Percentiles rank a stretch among this genome's conserved stretches.
Conservation (phyloP, 2,329 filamentous ascomycete species). For the Pleoardoris graminearum region DNA sequence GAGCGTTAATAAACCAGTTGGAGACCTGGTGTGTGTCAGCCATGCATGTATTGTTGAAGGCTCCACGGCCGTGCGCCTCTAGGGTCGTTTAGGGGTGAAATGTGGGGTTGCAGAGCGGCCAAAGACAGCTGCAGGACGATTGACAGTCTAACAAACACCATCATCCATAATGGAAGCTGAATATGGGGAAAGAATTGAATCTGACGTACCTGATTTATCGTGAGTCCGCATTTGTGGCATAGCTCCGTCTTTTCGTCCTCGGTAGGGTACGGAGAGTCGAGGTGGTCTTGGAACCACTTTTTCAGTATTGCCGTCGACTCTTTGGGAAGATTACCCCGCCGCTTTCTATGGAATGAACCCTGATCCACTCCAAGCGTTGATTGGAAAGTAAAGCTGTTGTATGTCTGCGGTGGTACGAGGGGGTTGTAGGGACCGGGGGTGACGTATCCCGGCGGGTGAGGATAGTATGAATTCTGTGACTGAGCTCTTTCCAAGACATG, state of each 20-base stretch:
- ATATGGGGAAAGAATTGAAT: conserved; percentile 40
- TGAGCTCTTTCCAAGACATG: conserved; percentile 24
- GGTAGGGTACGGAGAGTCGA: conserved; percentile 75
- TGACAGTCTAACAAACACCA: conserved; percentile 46
- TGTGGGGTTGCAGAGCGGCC: neutral
- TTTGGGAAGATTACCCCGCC: conserved; percentile 87
- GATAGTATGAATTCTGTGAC: conserved; percentile 23
- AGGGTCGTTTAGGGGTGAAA: neutral
- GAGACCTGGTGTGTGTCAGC: conserved; percentile 56
- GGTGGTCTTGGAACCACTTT: conserved; percentile 66
- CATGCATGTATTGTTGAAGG: neutral
- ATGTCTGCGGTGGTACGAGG: conserved; percentile 9
- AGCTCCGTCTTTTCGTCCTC: conserved; percentile 86
- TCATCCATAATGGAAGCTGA: conserved; percentile 28
- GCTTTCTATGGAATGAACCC: conserved; percentile 51
- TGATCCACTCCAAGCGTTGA: conserved; percentile 32
- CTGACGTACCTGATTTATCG: conserved; percentile 67
- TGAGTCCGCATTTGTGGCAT: conserved; percentile 74
- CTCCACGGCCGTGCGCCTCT: neutral
- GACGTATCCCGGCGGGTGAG: conserved; percentile 12
- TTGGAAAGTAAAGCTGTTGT: conserved; percentile 36
- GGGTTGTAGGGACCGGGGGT: conserved; percentile 16
- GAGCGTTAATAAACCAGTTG: conserved; percentile 81
- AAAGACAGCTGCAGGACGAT: conserved; percentile 9
- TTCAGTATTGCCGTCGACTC: conserved; percentile 81